These are phyloP conservation scores for Cryomyces minteri DNA, from an alignment of 495 filamentous ascomycete genomes.

Conservation along the genomic window DNA sequence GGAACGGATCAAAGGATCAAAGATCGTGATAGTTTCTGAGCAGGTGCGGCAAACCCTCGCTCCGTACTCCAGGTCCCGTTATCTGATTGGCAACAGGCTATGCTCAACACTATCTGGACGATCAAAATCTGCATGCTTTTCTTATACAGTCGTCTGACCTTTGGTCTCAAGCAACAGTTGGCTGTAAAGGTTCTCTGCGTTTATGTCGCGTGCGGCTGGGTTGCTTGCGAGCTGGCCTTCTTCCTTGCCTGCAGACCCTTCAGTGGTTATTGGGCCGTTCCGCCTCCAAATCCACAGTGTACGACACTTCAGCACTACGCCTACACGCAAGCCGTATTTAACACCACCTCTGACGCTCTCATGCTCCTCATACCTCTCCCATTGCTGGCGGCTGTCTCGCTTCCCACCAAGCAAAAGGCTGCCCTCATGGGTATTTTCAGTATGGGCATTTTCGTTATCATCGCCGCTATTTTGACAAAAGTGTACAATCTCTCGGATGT, in stretches of 20 bases:
- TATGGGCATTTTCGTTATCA: conserved; percentile 14
- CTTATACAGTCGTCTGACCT: conserved; percentile 31
- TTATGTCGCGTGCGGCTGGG: conserved; percentile 12
- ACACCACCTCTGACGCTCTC: conserved; percentile 8
- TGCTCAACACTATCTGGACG: conserved; percentile 30
- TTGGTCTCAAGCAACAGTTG: conserved; percentile 1
- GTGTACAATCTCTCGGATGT: conserved; percentile 10
- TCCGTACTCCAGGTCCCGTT: neutral
- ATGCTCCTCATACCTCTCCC: conserved; percentile 9
- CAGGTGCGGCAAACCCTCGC: conserved; percentile 11
- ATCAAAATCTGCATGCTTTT: conserved; percentile 37
- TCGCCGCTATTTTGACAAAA: conserved; percentile 13
- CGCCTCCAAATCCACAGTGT: conserved; percentile 12
- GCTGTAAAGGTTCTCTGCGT: conserved; percentile 6
- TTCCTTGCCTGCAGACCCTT: conserved; percentile 14
- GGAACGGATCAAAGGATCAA: conserved; percentile 30
- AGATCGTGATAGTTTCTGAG: conserved; percentile 38
- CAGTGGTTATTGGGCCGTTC: conserved; percentile 16
- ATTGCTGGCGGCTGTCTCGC: conserved; percentile 2
- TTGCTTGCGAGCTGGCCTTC: conserved; percentile 12
- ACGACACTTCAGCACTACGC: conserved; percentile 10
- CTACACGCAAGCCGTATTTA: conserved; percentile 11
- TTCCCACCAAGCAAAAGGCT: conserved; percentile 9
- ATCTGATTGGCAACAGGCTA: conserved; percentile 12
- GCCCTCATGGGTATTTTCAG: conserved; percentile 8